A percentile compares a stretch with the other conserved stretches of the same genome.
Evolutionary conservation across 306 rosid species (phyloP).

Genomic region (Sicyos edulis): DNA sequence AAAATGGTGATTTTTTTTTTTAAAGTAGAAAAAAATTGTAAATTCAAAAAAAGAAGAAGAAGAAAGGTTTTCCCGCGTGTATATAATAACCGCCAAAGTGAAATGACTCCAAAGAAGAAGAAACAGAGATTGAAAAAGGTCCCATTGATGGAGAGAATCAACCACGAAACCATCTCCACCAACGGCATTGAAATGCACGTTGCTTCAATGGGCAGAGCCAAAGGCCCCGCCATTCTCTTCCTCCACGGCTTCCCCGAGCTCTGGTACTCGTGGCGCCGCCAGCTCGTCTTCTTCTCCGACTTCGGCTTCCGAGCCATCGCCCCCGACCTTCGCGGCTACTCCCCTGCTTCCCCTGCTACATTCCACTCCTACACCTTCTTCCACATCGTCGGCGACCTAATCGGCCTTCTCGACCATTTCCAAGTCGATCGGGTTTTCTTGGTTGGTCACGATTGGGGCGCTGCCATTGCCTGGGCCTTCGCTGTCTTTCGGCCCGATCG

Average conservation of each 20-base stretch:
- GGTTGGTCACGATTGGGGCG: slow-evolving; percentile 27
- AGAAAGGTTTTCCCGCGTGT: not conserved
- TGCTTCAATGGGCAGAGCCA: slow-evolving; percentile 10
- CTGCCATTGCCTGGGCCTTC: slow-evolving; percentile 7
- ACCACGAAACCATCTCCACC: not conserved
- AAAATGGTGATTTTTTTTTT: too few species aligned
- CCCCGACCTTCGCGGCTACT: slow-evolving; percentile 23
- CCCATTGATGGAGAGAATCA: slow-evolving; percentile 13
- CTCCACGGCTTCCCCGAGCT: slow-evolving; percentile 25
- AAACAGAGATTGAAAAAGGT: too few species aligned
- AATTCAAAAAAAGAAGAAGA: too few species aligned
- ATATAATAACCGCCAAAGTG: not conserved
- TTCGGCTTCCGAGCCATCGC: slow-evolving; percentile 24
- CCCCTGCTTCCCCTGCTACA: not conserved
- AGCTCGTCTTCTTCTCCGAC: slow-evolving; percentile 19
- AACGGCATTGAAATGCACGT: slow-evolving; percentile 20
- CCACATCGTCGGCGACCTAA: slow-evolving; percentile 23
- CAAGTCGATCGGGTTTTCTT: slow-evolving; percentile 19
- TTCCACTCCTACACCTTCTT: slow-evolving; percentile 2
- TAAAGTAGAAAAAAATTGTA: too few species aligned
- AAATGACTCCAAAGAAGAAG: too few species aligned
- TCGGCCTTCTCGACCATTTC: slow-evolving; percentile 22
- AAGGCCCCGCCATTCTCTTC: slow-evolving; percentile 12
- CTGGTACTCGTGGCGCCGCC: slow-evolving; percentile 29
- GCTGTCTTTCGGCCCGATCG: slow-evolving; percentile 21